Evolutionary conservation across 805 yeast species (phyloP).

Genomic region (Clavispora phyllophila): DNA sequence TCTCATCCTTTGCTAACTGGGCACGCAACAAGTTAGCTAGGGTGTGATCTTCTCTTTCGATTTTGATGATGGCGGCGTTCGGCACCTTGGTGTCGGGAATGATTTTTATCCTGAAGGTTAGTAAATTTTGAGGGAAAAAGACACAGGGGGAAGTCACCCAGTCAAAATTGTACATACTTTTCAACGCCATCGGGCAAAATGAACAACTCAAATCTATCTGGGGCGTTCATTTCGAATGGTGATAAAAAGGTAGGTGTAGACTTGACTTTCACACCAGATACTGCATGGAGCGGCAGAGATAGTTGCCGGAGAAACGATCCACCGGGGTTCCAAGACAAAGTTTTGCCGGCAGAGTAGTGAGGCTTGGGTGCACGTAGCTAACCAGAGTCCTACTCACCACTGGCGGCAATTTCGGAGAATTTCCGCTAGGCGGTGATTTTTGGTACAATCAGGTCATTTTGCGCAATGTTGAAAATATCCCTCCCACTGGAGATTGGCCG

Average conservation of each 20-base stretch:
- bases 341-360: no score
- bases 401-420: neutral
- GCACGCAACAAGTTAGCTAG: constrained; percentile 85
- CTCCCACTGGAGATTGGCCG: neutral
- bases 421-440: neutral
- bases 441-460: neutral
- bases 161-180: constrained; percentile 48
- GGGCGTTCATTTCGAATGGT: constrained; percentile 78
- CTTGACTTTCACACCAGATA: neutral
- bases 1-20: constrained; percentile 78
- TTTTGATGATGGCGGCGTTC: constrained; percentile 85
- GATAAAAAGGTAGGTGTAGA: neutral
- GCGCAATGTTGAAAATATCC: neutral
- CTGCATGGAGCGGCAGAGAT: neutral
- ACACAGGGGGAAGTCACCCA: neutral
- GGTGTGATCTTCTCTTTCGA: constrained; percentile 97
- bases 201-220: constrained; percentile 96
- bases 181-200: constrained; percentile 96
- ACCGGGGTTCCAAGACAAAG: no score
- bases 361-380: no score
- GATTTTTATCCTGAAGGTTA: constrained; percentile 56
- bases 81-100: constrained; percentile 95
- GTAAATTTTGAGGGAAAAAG: constrained; percentile 4
- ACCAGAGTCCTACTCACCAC: no score
- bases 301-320: neutral